A percentile compares a stretch with the other conserved stretches of the same genome.
Conservation (phyloP, 2,329 filamentous ascomycete genomes). For the Fusarium bulbicola region DNA sequence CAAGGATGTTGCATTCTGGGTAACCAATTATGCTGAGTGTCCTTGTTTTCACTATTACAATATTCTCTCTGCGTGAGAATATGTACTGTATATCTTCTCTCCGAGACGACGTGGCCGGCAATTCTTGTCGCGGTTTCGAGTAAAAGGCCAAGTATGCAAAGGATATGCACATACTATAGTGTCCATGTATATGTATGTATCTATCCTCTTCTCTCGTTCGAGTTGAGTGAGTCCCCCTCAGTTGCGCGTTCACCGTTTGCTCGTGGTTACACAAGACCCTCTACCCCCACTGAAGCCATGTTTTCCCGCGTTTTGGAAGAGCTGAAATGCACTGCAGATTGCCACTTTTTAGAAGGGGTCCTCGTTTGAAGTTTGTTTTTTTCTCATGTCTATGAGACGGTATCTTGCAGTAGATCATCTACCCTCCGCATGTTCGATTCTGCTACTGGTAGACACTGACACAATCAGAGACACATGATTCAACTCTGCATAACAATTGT, state of each 20-base stretch:
- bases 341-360: background rate
- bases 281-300: constrained; percentile 7
- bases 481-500: constrained; percentile 14
- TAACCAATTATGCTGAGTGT: constrained; percentile 28
- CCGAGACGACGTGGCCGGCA: constrained; percentile 8
- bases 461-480: constrained; percentile 23
- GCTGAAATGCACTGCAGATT: constrained; percentile 16
- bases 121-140: constrained; percentile 9
- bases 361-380: background rate
- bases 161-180: background rate
- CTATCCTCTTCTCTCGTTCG: background rate
- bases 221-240: background rate
- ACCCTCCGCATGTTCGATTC: background rate
- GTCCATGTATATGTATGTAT: background rate
- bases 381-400: constrained; percentile 8
- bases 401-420: constrained; percentile 23
- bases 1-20: constrained; percentile 24
- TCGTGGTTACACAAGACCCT: constrained; percentile 25
- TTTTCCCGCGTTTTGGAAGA: constrained; percentile 8
- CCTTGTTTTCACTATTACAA: constrained; percentile 33
- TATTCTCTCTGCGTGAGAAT: background rate
- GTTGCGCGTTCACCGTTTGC: constrained; percentile 6
- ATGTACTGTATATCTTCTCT: background rate
- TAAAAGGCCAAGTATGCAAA: background rate
- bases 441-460: background rate